Evolutionary conservation across 805 yeast species (phyloP), one percentile per base, ranked within the genome.

Genomic region (Priceomyces carsonii): DNA sequence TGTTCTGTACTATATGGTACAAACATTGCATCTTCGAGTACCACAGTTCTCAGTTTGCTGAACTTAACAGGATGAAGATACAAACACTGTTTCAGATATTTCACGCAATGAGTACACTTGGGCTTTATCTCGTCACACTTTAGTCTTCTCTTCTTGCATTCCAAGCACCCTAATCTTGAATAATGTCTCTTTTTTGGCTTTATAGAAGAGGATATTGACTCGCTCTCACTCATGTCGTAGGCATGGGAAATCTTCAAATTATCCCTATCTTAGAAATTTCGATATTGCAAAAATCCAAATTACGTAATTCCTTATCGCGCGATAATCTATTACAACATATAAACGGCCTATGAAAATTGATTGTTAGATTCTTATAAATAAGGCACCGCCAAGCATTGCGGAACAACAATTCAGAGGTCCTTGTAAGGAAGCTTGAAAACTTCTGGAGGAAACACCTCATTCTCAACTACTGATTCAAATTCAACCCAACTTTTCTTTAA

Each of bases 401-500:
- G n/a, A n/a, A n/a, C n/a, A n/a, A n/a, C n/a, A 23, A 12, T 6
- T 12, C 14, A 41, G 14, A 47, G 29, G 30, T 47, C 45, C 4
- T 30, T 40, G 19, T 47, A 47, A n/a, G 48, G 50, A 16, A 38
- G 33, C 6, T 44, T 35, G 27, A 35, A 48, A 8, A 48, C 28
- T 18, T 39, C 32, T 14, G 52, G 52, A 12, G 52, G 52, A 30
- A 38, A 40, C 15, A 29, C 33, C 8, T 26, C 30, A 2, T 33
- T 25, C 12, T 40, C 35, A 24, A 35, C 23, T 6, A 55, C 59
- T 9, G 50, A 47, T 39, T 63, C 69, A 52, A 63, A 59, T 38
- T 63, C 66, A 32, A 49, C 40, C 51, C 58, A 63, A 18, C 54
- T 43, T 14, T 50, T 50, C 6, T 42, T 30, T 17, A 62, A 22